Evolutionary conservation across 768 basidiomycete genomes (phyloP).

Genomic region (Fistulinella prunicolor): DNA sequence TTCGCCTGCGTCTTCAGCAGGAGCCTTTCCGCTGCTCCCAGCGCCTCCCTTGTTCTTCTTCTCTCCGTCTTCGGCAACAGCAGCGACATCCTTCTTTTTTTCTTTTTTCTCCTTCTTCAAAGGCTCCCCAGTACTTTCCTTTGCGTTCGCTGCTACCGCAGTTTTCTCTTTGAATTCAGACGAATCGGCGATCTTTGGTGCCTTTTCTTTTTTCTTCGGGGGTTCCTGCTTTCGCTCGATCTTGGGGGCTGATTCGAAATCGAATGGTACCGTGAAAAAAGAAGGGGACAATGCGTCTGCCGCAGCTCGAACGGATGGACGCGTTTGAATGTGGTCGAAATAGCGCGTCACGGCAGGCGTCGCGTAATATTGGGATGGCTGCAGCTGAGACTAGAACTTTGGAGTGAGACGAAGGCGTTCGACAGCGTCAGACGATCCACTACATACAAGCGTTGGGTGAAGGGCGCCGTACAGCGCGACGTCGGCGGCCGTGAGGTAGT

Average conservation of each 20-base stretch:
- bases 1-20: slow-evolving; percentile 64
- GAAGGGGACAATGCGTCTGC: slow-evolving; percentile 50
- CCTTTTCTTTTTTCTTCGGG: slow-evolving; percentile 77
- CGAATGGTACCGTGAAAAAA: slow-evolving; percentile 60
- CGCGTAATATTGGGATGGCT: slow-evolving; percentile 70
- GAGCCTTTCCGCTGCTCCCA: slow-evolving; percentile 30
- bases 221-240: slow-evolving; percentile 68
- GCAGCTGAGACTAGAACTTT: slow-evolving; percentile 57
- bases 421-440: not conserved
- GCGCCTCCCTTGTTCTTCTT: slow-evolving; percentile 42
- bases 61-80: slow-evolving; percentile 28
- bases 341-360: slow-evolving; percentile 86
- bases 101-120: slow-evolving; percentile 34
- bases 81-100: slow-evolving; percentile 62
- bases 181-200: slow-evolving; percentile 32
- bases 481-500: slow-evolving; percentile 86
- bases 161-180: slow-evolving; percentile 23
- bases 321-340: slow-evolving; percentile 90
- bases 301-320: slow-evolving; percentile 56
- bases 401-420: slow-evolving; percentile 7
- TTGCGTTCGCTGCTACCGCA: slow-evolving; percentile 32
- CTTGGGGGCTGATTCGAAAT: slow-evolving; percentile 73
- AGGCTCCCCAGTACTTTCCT: slow-evolving; percentile 38
- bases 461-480: slow-evolving; percentile 88
- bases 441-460: slow-evolving; percentile 73